phyloP scores from a whole-genome alignment of 228 moss, liverwort and hornwort genomes.

The Sphagnum fallax region DNA sequence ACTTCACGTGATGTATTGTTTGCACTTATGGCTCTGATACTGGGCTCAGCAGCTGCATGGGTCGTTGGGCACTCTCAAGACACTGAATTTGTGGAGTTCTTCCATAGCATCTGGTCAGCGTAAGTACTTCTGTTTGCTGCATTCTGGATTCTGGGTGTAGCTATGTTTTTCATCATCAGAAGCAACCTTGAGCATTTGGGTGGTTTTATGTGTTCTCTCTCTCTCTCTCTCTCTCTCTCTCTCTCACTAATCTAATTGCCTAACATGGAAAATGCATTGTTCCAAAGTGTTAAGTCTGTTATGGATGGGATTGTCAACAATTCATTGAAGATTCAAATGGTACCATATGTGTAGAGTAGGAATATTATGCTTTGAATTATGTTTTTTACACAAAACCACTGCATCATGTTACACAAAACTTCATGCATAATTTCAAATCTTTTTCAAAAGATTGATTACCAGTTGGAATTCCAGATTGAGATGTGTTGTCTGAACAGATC shows the following conservation, averaged over 20 bases:
- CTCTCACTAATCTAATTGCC: no score
- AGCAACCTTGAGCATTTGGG: neutral
- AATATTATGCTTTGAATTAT: neutral
- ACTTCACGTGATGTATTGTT: constrained; percentile 78
- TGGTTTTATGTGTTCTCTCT: neutral
- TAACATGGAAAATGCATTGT: no score
- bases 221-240: no score
- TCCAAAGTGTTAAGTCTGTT: no score
- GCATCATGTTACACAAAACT: neutral
- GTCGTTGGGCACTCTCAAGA: constrained; percentile 35
- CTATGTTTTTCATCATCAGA: neutral
- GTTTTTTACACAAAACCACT: neutral
- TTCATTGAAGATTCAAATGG: no score
- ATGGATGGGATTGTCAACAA: no score
- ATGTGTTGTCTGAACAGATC: no score
- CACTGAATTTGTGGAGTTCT: constrained; percentile 42
- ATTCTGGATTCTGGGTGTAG: constrained; percentile 1
- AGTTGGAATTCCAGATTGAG: no score
- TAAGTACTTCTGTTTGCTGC: constrained; percentile 10
- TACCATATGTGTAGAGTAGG: no score
- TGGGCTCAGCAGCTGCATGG: constrained; percentile 51
- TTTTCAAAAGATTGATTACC: neutral
- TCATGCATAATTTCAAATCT: neutral
- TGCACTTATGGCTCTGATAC: constrained; percentile 42
- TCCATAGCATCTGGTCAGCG: constrained; percentile 57